Base-by-base conservation (phyloP, 2,329 filamentous ascomycete species). In the Colletotrichum neosansevieriae region DNA sequence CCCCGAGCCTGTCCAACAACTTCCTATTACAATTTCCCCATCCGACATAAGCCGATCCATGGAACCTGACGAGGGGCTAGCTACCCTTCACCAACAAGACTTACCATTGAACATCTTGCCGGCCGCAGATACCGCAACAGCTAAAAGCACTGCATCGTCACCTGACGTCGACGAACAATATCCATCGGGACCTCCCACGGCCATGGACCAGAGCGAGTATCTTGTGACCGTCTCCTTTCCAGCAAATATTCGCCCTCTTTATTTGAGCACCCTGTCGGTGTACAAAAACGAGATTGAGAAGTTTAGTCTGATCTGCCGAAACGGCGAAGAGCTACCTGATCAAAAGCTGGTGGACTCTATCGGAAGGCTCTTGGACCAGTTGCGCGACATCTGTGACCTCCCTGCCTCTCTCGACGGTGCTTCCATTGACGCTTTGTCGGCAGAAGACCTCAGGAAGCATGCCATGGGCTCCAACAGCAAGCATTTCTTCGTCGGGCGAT, bases 391-490 rank as follows among this genome's bases (percentile, higher is more conserved):
- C 19, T 89, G 87, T 73, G 87, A 90, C 72, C 83, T 88, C 44
- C 88, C 87, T 4, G 83, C 84, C 4, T 84, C 86, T 40, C 76
- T 84, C 44, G 77, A 85, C 24, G 82, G 82, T n/a, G 78, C 85
- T 7, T 74, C 76, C 2, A 73, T 82, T 12, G 77, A 78, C 24
- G 71, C 72, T 3, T 68, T 87, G 63, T 75, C 80, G 2, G 73
- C 81, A 7, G 73, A 76, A 4, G 80, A 84, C 21, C 78, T 82
- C 60, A 83, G 84, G 71, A 89, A 84, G 73, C 86, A 88, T 71
- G 82, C 84, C 2, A 81, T 84, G 63, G 84, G 84, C 59, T 84
- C 86, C 10, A 90, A 88, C 75, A 79, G 86, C 62, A 91, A 91
- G 71, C 88, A 86, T 71, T 83, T 82, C 36, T 91, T 91, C 71